Conservation (phyloP, 139 green algal species). For the Chlorella sp. region DNA sequence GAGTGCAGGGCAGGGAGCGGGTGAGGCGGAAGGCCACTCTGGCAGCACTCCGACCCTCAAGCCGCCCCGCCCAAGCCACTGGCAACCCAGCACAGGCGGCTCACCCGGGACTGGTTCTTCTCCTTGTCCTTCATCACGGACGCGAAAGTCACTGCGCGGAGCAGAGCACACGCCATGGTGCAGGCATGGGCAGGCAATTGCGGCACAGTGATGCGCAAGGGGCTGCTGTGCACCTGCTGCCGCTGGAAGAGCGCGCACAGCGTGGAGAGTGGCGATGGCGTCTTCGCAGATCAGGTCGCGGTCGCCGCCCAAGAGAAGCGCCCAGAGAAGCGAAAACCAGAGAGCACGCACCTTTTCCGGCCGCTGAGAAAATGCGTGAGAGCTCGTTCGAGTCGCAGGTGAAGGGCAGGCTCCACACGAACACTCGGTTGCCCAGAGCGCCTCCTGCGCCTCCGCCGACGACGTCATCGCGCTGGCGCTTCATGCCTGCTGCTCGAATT, state of each 20-base stretch:
- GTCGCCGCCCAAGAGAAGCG: not conserved
- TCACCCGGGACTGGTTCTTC: slow-evolving; percentile 24
- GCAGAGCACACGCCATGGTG: not conserved
- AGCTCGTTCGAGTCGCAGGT: slow-evolving; percentile 59
- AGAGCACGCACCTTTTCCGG: slow-evolving; percentile 26
- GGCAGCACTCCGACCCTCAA: not conserved
- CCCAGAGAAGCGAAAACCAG: not conserved
- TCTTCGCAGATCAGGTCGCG: not conserved
- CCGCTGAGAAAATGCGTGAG: slow-evolving; percentile 57
- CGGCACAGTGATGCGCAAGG: not conserved
- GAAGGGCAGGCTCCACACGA: slow-evolving; percentile 56
- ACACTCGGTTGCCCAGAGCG: slow-evolving; percentile 29
- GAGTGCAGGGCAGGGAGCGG: too few species aligned
- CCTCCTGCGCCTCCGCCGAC: slow-evolving; percentile 1
- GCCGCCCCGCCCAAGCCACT: too few species aligned
- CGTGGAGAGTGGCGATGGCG: not conserved
- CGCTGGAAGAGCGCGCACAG: not conserved
- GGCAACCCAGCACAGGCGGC: too few species aligned
- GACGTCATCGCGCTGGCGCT: not conserved
- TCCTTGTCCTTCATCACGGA: slow-evolving; percentile 39
- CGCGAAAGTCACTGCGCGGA: slow-evolving; percentile 23
- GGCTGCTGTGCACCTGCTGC: not conserved
- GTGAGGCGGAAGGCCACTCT: too few species aligned
- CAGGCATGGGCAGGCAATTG: not conserved
- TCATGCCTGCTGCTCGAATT: not conserved